Conservation (phyloP, 2,329 filamentous ascomycete species). For the Ophidiomyces ophidiicola region DNA sequence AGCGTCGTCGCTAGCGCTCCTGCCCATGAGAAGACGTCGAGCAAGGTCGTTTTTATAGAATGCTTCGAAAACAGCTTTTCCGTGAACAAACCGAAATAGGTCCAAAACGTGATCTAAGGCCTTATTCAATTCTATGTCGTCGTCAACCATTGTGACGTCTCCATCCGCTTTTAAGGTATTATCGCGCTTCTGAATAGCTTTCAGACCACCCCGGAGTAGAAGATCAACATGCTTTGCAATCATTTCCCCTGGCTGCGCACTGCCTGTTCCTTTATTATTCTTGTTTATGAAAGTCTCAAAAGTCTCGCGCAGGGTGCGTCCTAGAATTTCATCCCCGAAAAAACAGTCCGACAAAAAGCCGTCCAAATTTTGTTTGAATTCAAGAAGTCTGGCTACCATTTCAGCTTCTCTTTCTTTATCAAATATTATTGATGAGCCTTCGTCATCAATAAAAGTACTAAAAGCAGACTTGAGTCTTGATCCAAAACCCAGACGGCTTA, state of each 20-base stretch:
- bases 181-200: constrained; percentile 61
- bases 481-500: constrained; percentile 60
- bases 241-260: constrained; percentile 95
- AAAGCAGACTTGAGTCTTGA: constrained; percentile 60
- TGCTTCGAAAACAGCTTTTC: constrained; percentile 94
- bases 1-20: constrained; percentile 86
- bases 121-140: constrained; percentile 81
- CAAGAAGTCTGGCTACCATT: constrained; percentile 74
- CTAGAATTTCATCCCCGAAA: constrained; percentile 60
- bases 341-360: constrained; percentile 67
- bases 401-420: constrained; percentile 66
- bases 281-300: constrained; percentile 92
- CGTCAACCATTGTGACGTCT: constrained; percentile 57
- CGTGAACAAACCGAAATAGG: constrained; percentile 91
- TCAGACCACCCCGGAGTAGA: constrained; percentile 75
- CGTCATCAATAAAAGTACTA: constrained; percentile 61
- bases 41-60: constrained; percentile 99
- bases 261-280: constrained; percentile 62
- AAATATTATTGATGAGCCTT: constrained; percentile 66
- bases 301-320: constrained; percentile 66
- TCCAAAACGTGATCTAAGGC: constrained; percentile 89
- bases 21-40: constrained; percentile 73
- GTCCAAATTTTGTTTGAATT: constrained; percentile 69
- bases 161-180: constrained; percentile 42
- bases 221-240: constrained; percentile 93